Evolutionary conservation across 2,329 filamentous ascomycete species (phyloP).

Genomic region (Epichloe festucae): DNA sequence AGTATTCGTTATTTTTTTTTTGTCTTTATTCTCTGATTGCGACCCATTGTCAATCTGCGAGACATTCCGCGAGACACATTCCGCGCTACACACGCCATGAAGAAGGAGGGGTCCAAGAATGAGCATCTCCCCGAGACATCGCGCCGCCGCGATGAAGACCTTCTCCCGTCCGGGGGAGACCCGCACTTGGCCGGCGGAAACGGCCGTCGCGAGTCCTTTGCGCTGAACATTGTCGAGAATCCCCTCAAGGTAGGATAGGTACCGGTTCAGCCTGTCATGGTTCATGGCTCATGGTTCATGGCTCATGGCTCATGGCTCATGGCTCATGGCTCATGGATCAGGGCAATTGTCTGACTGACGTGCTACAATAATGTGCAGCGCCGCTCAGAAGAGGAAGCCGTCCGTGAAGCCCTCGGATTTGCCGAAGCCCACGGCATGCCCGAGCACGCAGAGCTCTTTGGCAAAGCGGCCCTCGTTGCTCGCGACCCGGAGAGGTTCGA

Average conservation of each 20-base stretch:
- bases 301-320: too few species aligned
- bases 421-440: constrained; percentile 32
- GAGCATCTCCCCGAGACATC: constrained; percentile 1
- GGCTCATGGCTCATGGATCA: too few species aligned
- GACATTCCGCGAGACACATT: too few species aligned
- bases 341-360: neutral
- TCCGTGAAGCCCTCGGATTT: constrained; percentile 32
- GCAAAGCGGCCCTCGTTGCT: constrained; percentile 16
- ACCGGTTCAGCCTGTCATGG: neutral
- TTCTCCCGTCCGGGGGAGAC: neutral
- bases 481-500: constrained; percentile 14
- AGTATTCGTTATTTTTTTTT: too few species aligned
- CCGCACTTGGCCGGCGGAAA: neutral
- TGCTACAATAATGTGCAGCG: constrained; percentile 6
- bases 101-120: too few species aligned
- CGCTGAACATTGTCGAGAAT: constrained; percentile 21
- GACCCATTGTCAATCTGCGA: too few species aligned
- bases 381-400: constrained; percentile 11
- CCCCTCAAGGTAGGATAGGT: constrained; percentile 16
- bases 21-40: too few species aligned
- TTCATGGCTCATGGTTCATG: too few species aligned
- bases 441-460: constrained; percentile 29
- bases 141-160: constrained; percentile 6
- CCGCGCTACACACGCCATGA: too few species aligned
- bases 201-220: constrained; percentile 13